phyloP scores from a whole-genome alignment of 1,284 basidiomycete genomes.

The Malassezia nana region DNA sequence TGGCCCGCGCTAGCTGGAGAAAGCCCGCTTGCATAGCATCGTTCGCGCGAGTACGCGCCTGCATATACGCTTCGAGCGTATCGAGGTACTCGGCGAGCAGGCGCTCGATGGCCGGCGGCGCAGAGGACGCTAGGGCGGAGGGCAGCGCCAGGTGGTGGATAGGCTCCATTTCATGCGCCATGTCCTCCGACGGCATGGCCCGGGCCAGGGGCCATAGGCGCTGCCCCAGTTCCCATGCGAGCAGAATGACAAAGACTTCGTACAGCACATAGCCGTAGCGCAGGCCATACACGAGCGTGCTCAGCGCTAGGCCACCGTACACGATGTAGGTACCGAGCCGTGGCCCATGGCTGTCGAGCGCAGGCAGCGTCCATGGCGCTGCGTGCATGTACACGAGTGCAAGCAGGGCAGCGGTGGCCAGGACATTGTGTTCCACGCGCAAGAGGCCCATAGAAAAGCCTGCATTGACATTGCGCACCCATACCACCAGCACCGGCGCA shows the following conservation, averaged over 20 bases:
- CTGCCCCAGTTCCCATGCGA: slow-evolving; percentile 15
- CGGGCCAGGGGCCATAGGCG: slow-evolving; percentile 4
- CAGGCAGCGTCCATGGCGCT: background rate
- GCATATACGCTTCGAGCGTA: slow-evolving; percentile 24
- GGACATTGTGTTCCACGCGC: slow-evolving; percentile 59
- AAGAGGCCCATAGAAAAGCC: slow-evolving; percentile 24
- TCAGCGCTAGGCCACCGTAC: slow-evolving; percentile 20
- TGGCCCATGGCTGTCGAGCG: background rate
- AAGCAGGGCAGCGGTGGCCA: slow-evolving; percentile 61
- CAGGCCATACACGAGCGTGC: slow-evolving; percentile 25
- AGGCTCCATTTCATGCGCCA: too few species aligned
- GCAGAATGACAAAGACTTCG: slow-evolving; percentile 20
- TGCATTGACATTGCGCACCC: slow-evolving; percentile 63
- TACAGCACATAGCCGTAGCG: slow-evolving; percentile 26
- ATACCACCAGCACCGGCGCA: slow-evolving; percentile 71
- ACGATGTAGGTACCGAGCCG: background rate
- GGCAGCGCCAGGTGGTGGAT: background rate
- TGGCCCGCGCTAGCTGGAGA: slow-evolving; percentile 25
- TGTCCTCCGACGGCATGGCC: background rate
- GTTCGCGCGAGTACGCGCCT: background rate
- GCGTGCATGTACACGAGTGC: slow-evolving; percentile 50
- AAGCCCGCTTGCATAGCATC: slow-evolving; percentile 18
- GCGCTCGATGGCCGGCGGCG: slow-evolving; percentile 3
- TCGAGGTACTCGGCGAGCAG: slow-evolving; percentile 25
- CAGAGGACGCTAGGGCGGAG: background rate